Evolutionary conservation across 306 rosid species (phyloP).

Genomic region (Phaseolus lunatus): DNA sequence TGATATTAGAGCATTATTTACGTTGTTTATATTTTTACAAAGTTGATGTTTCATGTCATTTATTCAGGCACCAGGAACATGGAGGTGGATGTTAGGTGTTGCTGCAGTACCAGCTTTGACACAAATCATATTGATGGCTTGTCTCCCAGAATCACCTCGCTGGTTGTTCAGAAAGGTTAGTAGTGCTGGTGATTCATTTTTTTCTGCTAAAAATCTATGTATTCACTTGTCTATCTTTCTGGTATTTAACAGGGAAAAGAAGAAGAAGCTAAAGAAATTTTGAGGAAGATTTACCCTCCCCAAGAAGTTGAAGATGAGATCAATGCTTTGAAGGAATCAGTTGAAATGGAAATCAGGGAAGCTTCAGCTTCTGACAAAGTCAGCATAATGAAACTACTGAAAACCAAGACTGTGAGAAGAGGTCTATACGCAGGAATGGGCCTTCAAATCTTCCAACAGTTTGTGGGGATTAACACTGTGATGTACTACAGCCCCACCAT

Average conservation of each 20-base stretch:
- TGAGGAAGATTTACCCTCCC: constrained; percentile 60
- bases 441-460: constrained; percentile 72
- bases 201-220: not conserved
- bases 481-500: constrained; percentile 76
- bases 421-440: constrained; percentile 70
- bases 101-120: constrained; percentile 65
- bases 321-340: constrained; percentile 59
- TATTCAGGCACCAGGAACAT: constrained; percentile 67
- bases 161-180: constrained; percentile 71
- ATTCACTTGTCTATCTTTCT: not conserved
- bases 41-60: not conserved
- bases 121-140: constrained; percentile 56
- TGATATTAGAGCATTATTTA: too few species aligned
- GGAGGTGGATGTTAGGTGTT: constrained; percentile 85
- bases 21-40: not conserved
- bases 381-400: constrained; percentile 47
- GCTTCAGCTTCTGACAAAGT: constrained; percentile 46
- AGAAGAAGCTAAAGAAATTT: constrained; percentile 57
- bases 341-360: constrained; percentile 52
- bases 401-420: constrained; percentile 63
- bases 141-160: constrained; percentile 78
- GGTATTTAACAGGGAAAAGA: constrained; percentile 51
- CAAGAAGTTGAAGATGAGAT: constrained; percentile 59
- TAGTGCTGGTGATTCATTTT: not conserved
- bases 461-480: constrained; percentile 69